Percentiles rank a stretch among this genome's conserved stretches.
Evolutionary conservation across 192 early-diverging fungal species (phyloP).

Genomic region (Coemansia sp.): DNA sequence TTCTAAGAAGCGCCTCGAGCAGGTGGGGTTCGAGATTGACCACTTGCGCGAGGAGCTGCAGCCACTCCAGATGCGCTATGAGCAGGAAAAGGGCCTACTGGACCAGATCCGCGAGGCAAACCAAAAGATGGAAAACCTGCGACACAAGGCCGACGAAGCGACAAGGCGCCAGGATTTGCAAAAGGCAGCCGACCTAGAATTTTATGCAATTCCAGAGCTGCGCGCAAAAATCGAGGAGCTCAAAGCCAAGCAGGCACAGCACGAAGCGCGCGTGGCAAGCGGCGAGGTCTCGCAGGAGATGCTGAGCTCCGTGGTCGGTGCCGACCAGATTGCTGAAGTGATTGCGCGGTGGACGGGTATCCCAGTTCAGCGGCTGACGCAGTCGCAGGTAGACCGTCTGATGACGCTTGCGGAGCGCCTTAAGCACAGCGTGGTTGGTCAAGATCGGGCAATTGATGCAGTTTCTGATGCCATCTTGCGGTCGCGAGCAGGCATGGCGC

Average conservation of each 20-base stretch:
- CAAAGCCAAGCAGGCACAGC: slow-evolving; percentile 60
- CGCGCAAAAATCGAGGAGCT: slow-evolving; percentile 71
- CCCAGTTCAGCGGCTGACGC: slow-evolving; percentile 83
- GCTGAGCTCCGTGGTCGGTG: slow-evolving; percentile 80
- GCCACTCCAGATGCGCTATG: slow-evolving; percentile 83
- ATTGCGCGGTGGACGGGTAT: slow-evolving; percentile 97
- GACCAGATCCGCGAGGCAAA: slow-evolving; percentile 84
- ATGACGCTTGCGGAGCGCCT: slow-evolving; percentile 74
- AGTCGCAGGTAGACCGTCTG: slow-evolving; percentile 82
- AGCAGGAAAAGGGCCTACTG: slow-evolving; percentile 79
- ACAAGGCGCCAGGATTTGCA: slow-evolving; percentile 77
- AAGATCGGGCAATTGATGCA: slow-evolving; percentile 84
- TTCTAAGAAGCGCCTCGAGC: slow-evolving; percentile 71
- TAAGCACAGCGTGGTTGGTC: slow-evolving; percentile 85
- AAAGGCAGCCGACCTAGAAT: slow-evolving; percentile 89
- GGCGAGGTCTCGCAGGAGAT: slow-evolving; percentile 54
- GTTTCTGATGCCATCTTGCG: slow-evolving; percentile 89
- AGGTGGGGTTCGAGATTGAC: slow-evolving; percentile 80
- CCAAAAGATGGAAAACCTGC: slow-evolving; percentile 84
- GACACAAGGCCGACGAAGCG: slow-evolving; percentile 83
- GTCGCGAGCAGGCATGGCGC: slow-evolving; percentile 85
- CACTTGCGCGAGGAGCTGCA: slow-evolving; percentile 80
- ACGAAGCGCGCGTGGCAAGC: slow-evolving; percentile 58
- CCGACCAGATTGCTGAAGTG: slow-evolving; percentile 92
- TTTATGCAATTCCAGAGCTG: slow-evolving; percentile 90